Conservation (phyloP, 106 monocot species). For the Dendrobium chrysotoxum region DNA sequence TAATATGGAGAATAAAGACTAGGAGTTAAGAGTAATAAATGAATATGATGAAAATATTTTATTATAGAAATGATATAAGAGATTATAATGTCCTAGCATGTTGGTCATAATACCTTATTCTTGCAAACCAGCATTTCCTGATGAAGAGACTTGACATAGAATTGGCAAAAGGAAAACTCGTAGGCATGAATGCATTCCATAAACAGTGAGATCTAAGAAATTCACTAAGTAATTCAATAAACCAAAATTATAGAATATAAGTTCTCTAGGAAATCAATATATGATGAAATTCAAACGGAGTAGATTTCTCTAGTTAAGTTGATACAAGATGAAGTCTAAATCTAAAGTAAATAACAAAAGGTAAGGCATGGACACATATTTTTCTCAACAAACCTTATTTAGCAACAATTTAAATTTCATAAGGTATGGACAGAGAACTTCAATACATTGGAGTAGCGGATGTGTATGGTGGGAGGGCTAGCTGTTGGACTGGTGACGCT, state of each 20-base stretch:
- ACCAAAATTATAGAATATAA: background rate
- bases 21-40: background rate
- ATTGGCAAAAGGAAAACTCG: conserved; percentile 83
- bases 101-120: conserved; percentile 55
- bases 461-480: conserved; percentile 37
- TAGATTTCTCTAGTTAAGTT: too few relatives aligned
- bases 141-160: conserved; percentile 54
- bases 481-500: background rate
- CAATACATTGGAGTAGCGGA: conserved; percentile 62
- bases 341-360: background rate
- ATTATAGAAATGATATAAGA: background rate
- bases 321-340: too few relatives aligned
- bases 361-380: background rate
- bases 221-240: background rate
- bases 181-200: conserved; percentile 57
- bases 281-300: background rate
- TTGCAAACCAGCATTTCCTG: conserved; percentile 78
- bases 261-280: background rate
- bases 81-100: background rate
- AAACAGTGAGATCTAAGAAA: background rate
- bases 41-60: background rate
- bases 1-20: background rate
- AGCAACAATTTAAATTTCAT: conserved; percentile 70
- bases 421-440: conserved; percentile 61
- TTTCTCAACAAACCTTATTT: conserved; percentile 46